Evolutionary conservation across 2,329 filamentous ascomycete species (phyloP).

Genomic region (Chalara sp.): DNA sequence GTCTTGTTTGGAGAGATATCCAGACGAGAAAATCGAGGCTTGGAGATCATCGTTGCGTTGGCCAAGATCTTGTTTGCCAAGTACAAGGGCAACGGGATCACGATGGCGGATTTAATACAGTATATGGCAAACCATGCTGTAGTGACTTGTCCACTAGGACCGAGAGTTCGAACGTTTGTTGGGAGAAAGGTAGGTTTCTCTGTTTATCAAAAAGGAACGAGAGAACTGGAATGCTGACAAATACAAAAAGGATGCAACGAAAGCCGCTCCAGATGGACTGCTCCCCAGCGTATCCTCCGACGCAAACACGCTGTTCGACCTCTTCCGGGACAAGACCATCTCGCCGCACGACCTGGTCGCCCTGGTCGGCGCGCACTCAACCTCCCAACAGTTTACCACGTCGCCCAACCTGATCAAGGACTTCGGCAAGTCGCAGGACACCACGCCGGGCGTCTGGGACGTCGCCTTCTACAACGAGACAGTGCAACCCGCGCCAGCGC

Average conservation of each 20-base stretch:
- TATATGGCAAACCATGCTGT: constrained; percentile 13
- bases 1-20: constrained; percentile 32
- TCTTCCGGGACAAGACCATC: constrained; percentile 44
- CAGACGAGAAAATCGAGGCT: constrained; percentile 33
- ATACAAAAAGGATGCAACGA: neutral
- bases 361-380: constrained; percentile 47
- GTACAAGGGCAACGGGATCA: constrained; percentile 34
- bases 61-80: constrained; percentile 32
- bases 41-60: constrained; percentile 24
- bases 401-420: constrained; percentile 34
- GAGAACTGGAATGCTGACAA: neutral
- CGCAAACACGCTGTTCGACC: constrained; percentile 35
- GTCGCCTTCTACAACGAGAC: constrained; percentile 41
- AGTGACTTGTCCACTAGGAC: constrained; percentile 44
- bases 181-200: constrained; percentile 39
- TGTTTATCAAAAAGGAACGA: neutral
- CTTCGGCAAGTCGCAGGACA: constrained; percentile 43
- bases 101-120: constrained; percentile 46
- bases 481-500: constrained; percentile 34
- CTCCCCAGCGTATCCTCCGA: constrained; percentile 37
- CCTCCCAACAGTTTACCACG: constrained; percentile 40
- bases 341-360: constrained; percentile 43
- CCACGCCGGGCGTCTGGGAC: constrained; percentile 44
- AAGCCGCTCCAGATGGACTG: constrained; percentile 24
- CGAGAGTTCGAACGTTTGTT: constrained; percentile 41